These are phyloP conservation scores for Aulographum hederae DNA, from an alignment of 2,329 filamentous ascomycete species.

Conservation along the genomic window DNA sequence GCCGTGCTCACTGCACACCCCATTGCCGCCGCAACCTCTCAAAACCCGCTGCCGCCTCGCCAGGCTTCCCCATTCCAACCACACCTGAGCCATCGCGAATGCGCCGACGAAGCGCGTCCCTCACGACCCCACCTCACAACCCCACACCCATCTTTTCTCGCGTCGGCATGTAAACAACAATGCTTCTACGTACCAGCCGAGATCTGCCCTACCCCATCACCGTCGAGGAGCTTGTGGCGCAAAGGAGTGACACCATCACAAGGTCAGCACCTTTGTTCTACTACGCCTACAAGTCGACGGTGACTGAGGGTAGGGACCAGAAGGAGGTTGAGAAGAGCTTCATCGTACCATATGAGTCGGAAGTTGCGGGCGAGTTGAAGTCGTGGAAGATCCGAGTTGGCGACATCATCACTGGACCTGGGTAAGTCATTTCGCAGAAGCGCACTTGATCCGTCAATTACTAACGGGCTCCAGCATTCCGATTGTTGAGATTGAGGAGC, in stretches of 20 bases:
- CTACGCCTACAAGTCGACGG: constrained; percentile 68
- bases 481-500: constrained; percentile 68
- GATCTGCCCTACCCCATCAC: constrained; percentile 83
- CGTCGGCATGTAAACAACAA: no score
- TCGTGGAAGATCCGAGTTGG: constrained; percentile 57
- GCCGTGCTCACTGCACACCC: no score
- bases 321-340: constrained; percentile 52
- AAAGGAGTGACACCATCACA: constrained; percentile 54
- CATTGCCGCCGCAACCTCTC: no score
- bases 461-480: constrained; percentile 27
- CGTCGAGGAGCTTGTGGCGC: constrained; percentile 67
- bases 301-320: constrained; percentile 42
- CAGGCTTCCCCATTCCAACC: no score
- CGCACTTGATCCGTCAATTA: constrained; percentile 2
- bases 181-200: no score
- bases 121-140: no score
- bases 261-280: constrained; percentile 65
- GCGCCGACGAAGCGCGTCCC: no score
- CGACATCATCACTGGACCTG: constrained; percentile 35
- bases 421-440: constrained; percentile 14
- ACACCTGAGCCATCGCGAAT: no score
- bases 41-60: no score
- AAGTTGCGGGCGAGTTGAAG: constrained; percentile 60
- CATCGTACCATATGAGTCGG: constrained; percentile 53
- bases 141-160: no score